A percentile compares a stretch with the other conserved stretches of the same genome.
Conservation (phyloP, 2,329 filamentous ascomycete genomes). For the Diplodia mutila region DNA sequence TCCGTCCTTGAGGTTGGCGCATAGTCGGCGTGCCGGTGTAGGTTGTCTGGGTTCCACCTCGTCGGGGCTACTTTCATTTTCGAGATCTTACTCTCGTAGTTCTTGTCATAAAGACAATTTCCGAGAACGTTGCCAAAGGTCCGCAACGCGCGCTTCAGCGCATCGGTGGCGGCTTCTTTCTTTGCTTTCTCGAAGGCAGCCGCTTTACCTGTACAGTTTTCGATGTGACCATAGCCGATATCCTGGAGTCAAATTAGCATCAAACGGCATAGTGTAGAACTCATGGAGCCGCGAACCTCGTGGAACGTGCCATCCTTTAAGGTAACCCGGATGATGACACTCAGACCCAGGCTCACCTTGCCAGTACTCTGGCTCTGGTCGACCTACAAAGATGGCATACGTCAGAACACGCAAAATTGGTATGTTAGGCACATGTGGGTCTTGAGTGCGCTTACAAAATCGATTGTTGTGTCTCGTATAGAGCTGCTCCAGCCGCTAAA, state of each 20-base stretch:
- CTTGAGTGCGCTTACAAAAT: constrained; percentile 66
- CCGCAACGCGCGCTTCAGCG: constrained; percentile 82
- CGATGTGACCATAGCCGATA: constrained; percentile 93
- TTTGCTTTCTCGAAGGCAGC: constrained; percentile 98
- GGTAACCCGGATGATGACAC: constrained; percentile 88
- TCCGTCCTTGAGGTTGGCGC: constrained; percentile 53
- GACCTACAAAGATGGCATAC: constrained; percentile 50
- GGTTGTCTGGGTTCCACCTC: constrained; percentile 76
- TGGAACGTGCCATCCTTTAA: constrained; percentile 94
- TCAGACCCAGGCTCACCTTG: constrained; percentile 82
- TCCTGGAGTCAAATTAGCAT: constrained; percentile 56
- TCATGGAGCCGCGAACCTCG: constrained; percentile 57
- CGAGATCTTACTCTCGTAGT: constrained; percentile 86
- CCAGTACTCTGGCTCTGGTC: constrained; percentile 80
- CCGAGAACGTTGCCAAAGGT: constrained; percentile 96
- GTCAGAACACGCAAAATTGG: constrained; percentile 29
- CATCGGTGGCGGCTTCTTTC: constrained; percentile 96
- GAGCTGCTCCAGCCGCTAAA: constrained; percentile 98
- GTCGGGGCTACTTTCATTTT: constrained; percentile 81
- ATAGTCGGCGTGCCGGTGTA: constrained; percentile 82
- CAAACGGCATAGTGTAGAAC: not conserved
- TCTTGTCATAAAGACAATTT: constrained; percentile 98
- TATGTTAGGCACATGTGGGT: not conserved
- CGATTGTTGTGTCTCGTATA: constrained; percentile 93
- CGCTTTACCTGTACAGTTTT: constrained; percentile 94